These are phyloP conservation scores for Grigorovia transvaalensis DNA, from an alignment of 805 yeast genomes.

Conservation along the genomic window DNA sequence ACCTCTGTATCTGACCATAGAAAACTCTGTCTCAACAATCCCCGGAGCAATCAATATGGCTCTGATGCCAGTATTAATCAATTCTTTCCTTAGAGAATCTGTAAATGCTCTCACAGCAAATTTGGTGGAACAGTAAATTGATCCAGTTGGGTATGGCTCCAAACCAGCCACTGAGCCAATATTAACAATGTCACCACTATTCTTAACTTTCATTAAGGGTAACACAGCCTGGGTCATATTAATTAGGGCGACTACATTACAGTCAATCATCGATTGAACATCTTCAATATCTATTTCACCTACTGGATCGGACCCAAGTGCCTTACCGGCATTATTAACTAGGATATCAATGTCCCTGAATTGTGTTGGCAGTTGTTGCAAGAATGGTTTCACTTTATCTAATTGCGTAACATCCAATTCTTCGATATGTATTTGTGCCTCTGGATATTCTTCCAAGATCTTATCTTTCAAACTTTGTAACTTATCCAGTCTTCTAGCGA, in stretches of 20 bases:
- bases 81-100: slow-evolving; percentile 63
- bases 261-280: slow-evolving; percentile 64
- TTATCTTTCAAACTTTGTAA: slow-evolving; percentile 40
- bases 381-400: slow-evolving; percentile 41
- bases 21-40: slow-evolving; percentile 59
- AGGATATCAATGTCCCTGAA: slow-evolving; percentile 57
- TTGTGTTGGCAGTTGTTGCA: slow-evolving; percentile 44
- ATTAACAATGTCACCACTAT: slow-evolving; percentile 64
- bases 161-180: slow-evolving; percentile 73
- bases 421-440: slow-evolving; percentile 35
- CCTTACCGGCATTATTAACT: slow-evolving; percentile 71
- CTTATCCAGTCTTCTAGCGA: slow-evolving; percentile 69
- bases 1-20: slow-evolving; percentile 49
- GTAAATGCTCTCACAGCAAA: slow-evolving; percentile 65
- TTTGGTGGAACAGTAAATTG: slow-evolving; percentile 68
- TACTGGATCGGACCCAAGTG: slow-evolving; percentile 66
- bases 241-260: slow-evolving; percentile 82
- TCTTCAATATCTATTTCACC: slow-evolving; percentile 60
- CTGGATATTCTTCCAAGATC: slow-evolving; percentile 38
- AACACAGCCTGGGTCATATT: slow-evolving; percentile 73
- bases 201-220: slow-evolving; percentile 57
- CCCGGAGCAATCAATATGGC: slow-evolving; percentile 63
- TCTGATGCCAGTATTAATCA: slow-evolving; percentile 56
- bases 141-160: slow-evolving; percentile 71
- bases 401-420: slow-evolving; percentile 49